Percentiles rank a stretch among this genome's conserved stretches.
phyloP scores from a whole-genome alignment of 495 filamentous ascomycete genomes.

The Penicillium canariense region DNA sequence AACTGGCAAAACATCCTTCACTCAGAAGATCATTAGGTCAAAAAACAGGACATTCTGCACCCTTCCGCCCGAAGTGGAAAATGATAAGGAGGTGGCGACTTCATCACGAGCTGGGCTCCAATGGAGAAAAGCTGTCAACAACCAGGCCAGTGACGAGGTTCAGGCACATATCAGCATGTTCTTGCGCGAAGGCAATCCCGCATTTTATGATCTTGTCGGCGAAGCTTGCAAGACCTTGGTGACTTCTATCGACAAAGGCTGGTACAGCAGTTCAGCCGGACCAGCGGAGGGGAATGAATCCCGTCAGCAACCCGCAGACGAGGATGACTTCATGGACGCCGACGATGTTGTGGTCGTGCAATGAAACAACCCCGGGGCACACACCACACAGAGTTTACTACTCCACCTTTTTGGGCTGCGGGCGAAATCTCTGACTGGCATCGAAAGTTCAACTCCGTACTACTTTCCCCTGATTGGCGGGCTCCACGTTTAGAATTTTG shows the following conservation, averaged over 20 bases:
- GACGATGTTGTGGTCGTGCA: slow-evolving; percentile 43
- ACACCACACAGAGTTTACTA: background rate
- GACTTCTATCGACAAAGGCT: slow-evolving; percentile 45
- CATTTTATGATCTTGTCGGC: slow-evolving; percentile 65
- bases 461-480: slow-evolving; percentile 13
- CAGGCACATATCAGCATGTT: slow-evolving; percentile 91
- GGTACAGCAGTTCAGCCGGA: slow-evolving; percentile 35
- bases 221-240: slow-evolving; percentile 61
- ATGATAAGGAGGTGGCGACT: slow-evolving; percentile 19
- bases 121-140: slow-evolving; percentile 72
- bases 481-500: background rate
- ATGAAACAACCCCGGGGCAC: slow-evolving; percentile 13
- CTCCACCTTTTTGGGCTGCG: background rate
- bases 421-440: background rate
- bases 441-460: slow-evolving; percentile 3
- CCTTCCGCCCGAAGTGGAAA: slow-evolving; percentile 59
- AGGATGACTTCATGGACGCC: slow-evolving; percentile 33
- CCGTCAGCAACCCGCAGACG: slow-evolving; percentile 11
- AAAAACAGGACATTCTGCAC: slow-evolving; percentile 80
- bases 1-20: slow-evolving; percentile 32
- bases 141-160: slow-evolving; percentile 73
- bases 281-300: slow-evolving; percentile 20
- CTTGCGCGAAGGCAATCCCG: slow-evolving; percentile 72
- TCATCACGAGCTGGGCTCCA: slow-evolving; percentile 33
- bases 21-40: slow-evolving; percentile 40